These are phyloP conservation scores for Melampsora larici-populina DNA, from an alignment of 1,284 basidiomycete species.

Conservation along the genomic window DNA sequence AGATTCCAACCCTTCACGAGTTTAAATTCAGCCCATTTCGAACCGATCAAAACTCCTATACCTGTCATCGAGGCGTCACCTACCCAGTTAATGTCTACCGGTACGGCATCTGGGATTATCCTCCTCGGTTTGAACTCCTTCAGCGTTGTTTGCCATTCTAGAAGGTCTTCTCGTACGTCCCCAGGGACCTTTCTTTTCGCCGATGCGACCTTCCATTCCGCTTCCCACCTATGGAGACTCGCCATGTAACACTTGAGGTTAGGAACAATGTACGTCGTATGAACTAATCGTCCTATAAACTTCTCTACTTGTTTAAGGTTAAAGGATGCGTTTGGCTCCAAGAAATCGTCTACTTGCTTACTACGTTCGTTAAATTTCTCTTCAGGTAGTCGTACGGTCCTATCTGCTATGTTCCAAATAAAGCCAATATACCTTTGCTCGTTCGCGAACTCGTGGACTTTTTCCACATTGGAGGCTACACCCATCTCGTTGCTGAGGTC, in stretches of 20 bases:
- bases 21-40: not conserved
- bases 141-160: no score
- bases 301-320: not conserved
- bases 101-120: not conserved
- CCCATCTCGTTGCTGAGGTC: not conserved
- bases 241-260: not conserved
- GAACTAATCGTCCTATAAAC: not conserved
- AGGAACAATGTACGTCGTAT: not conserved
- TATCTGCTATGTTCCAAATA: not conserved
- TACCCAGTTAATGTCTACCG: not conserved
- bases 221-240: not conserved
- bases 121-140: no score
- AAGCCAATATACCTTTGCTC: conserved; percentile 2
- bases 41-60: not conserved
- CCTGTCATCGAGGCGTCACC: no score
- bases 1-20: no score
- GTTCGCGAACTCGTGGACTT: not conserved
- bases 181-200: no score
- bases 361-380: not conserved
- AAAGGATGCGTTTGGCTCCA: no score
- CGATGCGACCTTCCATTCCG: not conserved
- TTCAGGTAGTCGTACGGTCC: no score
- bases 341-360: not conserved
- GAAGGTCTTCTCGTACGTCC: no score
- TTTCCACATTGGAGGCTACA: not conserved